phyloP scores from a whole-genome alignment of 129 eudicot genomes.

The Flaveria ramosissima region DNA sequence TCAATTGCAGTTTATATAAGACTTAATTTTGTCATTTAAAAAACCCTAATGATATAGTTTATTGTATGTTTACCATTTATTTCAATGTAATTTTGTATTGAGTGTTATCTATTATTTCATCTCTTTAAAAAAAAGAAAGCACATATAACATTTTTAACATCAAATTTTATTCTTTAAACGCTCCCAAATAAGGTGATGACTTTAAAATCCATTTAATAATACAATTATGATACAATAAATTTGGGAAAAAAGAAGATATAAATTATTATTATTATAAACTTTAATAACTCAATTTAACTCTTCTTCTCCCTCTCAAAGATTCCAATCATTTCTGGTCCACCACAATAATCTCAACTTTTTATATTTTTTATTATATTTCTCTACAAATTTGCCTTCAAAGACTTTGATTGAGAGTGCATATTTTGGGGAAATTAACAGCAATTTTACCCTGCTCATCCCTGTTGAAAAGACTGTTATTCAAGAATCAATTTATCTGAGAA shows the following conservation, averaged over 20 bases:
- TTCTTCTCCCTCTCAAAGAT: slow-evolving; percentile 20
- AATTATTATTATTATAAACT: not conserved
- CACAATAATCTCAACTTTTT: slow-evolving; percentile 23
- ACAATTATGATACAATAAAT: not conserved
- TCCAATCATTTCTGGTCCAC: slow-evolving; percentile 45
- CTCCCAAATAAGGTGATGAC: no score
- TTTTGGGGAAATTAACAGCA: slow-evolving; percentile 23
- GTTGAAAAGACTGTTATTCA: not conserved
- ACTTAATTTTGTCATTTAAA: no score
- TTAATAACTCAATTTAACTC: slow-evolving; percentile 21
- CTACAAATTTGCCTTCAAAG: slow-evolving; percentile 29
- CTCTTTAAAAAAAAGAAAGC: no score
- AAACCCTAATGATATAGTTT: no score
- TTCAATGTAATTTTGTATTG: no score
- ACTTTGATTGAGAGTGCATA: slow-evolving; percentile 24
- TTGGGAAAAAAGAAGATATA: not conserved
- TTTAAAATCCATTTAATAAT: no score
- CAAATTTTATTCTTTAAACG: no score
- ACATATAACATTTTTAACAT: no score
- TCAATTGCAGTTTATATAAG: no score
- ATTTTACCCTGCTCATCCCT: slow-evolving; percentile 11
- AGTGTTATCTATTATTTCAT: no score
- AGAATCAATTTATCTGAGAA: not conserved
- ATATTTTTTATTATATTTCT: not conserved
- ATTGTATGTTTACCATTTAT: no score